Evolutionary conservation across 352 stramenopile species (phyloP).

Genomic region (Phytophthora parvispora): DNA sequence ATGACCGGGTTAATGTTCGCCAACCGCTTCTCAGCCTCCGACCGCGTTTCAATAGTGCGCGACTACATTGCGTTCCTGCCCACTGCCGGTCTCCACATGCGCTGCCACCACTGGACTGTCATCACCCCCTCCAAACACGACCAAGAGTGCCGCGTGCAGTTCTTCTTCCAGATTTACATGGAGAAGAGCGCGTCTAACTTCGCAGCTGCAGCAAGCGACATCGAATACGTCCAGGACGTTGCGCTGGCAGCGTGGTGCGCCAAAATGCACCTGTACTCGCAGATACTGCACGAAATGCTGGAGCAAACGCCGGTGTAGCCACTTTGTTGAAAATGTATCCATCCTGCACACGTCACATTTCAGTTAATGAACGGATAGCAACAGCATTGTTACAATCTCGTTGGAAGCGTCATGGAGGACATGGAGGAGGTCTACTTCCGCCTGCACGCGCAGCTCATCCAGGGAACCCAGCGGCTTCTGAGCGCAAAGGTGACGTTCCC

Average conservation of each 20-base stretch:
- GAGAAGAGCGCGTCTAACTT: background rate
- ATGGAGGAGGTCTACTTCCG: constrained; percentile 86
- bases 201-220: background rate
- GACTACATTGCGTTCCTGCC: constrained; percentile 13
- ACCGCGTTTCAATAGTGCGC: constrained; percentile 9
- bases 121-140: background rate
- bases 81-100: constrained; percentile 9
- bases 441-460: constrained; percentile 73
- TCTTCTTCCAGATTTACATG: constrained; percentile 13
- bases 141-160: background rate
- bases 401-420: constrained; percentile 35
- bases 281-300: constrained; percentile 4
- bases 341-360: background rate
- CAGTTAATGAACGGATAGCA: background rate
- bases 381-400: too few relatives aligned
- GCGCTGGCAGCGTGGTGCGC: constrained; percentile 6
- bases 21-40: background rate
- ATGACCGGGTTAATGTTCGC: constrained; percentile 25
- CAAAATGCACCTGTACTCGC: constrained; percentile 23
- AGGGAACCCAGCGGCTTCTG: constrained; percentile 51
- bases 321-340: background rate
- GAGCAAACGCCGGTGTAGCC: background rate
- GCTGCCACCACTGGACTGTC: constrained; percentile 24
- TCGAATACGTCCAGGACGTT: constrained; percentile 17
- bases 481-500: constrained; percentile 45